Evolutionary conservation across 306 rosid genomes (phyloP), one percentile per base, ranked within the genome.

Genomic region (Arachis stenosperma): DNA sequence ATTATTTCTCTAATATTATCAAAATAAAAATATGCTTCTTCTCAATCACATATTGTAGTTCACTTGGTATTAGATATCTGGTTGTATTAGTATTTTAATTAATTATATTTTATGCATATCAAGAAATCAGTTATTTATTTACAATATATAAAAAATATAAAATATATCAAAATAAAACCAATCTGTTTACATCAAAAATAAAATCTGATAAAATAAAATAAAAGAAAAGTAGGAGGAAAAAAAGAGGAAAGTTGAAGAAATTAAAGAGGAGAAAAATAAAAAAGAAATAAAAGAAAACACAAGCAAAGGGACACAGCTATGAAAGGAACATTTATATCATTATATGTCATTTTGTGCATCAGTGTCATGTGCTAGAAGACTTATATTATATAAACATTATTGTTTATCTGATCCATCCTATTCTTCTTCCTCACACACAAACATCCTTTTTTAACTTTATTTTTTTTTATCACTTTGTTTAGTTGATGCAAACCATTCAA

Each of bases 281-380:
- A 14, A 2, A 64, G 3, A 48, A 1, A 9, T 2, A 44, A 0
- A 44, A 2, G 3, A 9, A 51, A 4, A n/a, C 17, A 51, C 55
- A 59, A 67, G 76, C 86, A 77, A 61, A 68, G 80, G 86, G 27
- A 22, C 27, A 82, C 85, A 78, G 61, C 87, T 80, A 76, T 78
- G 88, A 89, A 86, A 87, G 80, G 80, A 82, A 78, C 79, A 77
- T 74, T 79, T 58, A 74, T 17, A 17, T 17, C 17, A 17, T 17
- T 17, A 17, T 79, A 82, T 85, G 88, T 81, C 92, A 71, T 85
- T 77, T 78, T 78, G 88, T 83, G 78, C 74, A 80, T 62, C 72
- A 74, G 77, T 65, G 82, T 79, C 92, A 91, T 85, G 89, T 91
- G 87, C 81, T 63, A 75, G 72, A 82, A 75, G 72, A 82, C 77